phyloP scores from a whole-genome alignment of 2,329 filamentous ascomycete genomes.

The Teratosphaeria gauchensis region DNA sequence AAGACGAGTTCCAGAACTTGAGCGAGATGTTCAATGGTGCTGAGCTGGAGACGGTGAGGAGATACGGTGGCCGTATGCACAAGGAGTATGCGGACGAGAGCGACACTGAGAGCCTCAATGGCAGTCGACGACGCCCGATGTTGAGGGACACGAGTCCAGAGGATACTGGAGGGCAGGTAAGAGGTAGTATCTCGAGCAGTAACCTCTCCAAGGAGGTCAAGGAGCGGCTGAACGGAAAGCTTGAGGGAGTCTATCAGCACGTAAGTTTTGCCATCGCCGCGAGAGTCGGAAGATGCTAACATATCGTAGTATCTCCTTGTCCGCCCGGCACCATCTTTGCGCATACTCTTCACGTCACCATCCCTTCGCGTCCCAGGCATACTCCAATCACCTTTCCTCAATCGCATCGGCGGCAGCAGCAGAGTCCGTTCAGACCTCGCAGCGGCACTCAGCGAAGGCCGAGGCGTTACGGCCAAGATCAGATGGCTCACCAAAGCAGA shows the following conservation, averaged over 20 bases:
- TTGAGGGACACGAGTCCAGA: slow-evolving; percentile 39
- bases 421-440: slow-evolving; percentile 45
- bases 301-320: slow-evolving; percentile 36
- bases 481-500: slow-evolving; percentile 51
- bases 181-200: slow-evolving; percentile 7
- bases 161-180: slow-evolving; percentile 12
- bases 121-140: slow-evolving; percentile 36
- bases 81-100: slow-evolving; percentile 18
- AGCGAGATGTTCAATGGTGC: slow-evolving; percentile 59
- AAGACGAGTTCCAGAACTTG: slow-evolving; percentile 56
- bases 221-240: slow-evolving; percentile 29
- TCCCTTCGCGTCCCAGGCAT: slow-evolving; percentile 41
- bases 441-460: slow-evolving; percentile 56
- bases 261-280: slow-evolving; percentile 31
- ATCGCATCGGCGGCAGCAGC: slow-evolving; percentile 40
- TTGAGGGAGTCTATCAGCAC: slow-evolving; percentile 48
- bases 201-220: slow-evolving; percentile 7
- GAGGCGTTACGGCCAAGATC: slow-evolving; percentile 65
- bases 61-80: slow-evolving; percentile 56
- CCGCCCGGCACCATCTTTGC: slow-evolving; percentile 38
- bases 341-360: slow-evolving; percentile 42
- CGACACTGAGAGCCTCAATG: slow-evolving; percentile 26
- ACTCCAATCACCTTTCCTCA: slow-evolving; percentile 39
- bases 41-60: slow-evolving; percentile 56
- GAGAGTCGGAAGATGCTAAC: neutral